Base-by-base conservation (phyloP, 108 stramenopile genomes). In the Fragilaria crotonensis region DNA sequence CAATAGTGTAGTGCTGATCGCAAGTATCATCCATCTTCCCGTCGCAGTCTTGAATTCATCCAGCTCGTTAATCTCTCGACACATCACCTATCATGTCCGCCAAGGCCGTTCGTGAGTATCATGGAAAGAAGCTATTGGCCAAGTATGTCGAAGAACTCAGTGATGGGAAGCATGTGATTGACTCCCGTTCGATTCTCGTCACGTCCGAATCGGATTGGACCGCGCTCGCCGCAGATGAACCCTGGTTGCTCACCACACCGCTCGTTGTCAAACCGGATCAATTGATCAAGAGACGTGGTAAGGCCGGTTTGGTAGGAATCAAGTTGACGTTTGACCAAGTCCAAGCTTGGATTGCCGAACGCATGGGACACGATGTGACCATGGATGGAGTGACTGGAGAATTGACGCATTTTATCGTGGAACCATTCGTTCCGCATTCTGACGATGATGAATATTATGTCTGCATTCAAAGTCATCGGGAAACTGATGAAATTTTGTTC, bases 211-310 rank as follows among this genome's bases (percentile, higher is more conserved):
- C 63, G 0, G 75, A 79, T 58, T 84, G 79, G 29, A 68, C 71
- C 20, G 70, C 54, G 17, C 51, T 93, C 19, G 60, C 55, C 11
- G 55, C 62, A 19, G 69, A 51, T 22, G 74, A 93, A 59, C 71
- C 89, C 2, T 95, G 94, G 94, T 66, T 92, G n/a, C 47, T 45
- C 0, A 30, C 29, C 23, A 64, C 56, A 4, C 76, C 57, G 19
- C 61, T 95, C 14, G 94, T 95, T 9, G 94, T 90, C 50, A 95
- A 95, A 68, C 94, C 94, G 17, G 94, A 95, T 72, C 90, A 93
- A 75, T 70, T 95, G 41, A 95, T 95, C 70, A 95, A 95, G 68
- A 65, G 94, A 41, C 68, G 94, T 22, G 94, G 94, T 30, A 95
- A 95, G 66, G 88, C 87, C 0, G 94, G 94, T 22, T 75, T 95